A percentile compares a stretch with the other conserved stretches of the same genome.
phyloP scores from a whole-genome alignment of 1,284 basidiomycete genomes.

The Naganishia sp. region DNA sequence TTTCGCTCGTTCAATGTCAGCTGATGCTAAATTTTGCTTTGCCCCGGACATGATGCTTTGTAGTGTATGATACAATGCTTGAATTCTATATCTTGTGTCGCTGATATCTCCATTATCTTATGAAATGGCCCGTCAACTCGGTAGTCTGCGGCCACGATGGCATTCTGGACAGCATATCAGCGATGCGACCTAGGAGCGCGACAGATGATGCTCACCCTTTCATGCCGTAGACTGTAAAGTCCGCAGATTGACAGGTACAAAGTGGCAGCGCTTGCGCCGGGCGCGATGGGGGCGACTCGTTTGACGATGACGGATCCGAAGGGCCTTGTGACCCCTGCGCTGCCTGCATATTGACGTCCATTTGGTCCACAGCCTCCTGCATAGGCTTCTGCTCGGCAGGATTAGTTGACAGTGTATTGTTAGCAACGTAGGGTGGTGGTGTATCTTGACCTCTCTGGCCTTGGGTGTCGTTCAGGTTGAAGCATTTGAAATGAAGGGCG shows the following conservation, averaged over 20 bases:
- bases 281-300: no score
- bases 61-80: not conserved
- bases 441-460: not conserved
- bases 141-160: conserved; percentile 15
- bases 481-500: conserved; percentile 18
- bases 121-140: conserved; percentile 21
- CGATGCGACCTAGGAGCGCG: no score
- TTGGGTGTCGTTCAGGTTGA: conserved; percentile 2
- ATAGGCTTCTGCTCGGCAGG: no score
- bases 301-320: no score
- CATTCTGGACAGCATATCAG: conserved; percentile 3
- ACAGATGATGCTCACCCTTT: conserved; percentile 13
- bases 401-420: no score
- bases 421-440: not conserved
- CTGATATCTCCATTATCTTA: not conserved
- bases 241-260: not conserved
- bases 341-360: no score
- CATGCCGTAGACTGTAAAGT: conserved; percentile 13
- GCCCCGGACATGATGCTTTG: not conserved
- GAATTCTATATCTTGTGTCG: not conserved
- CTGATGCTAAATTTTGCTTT: no score
- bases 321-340: no score
- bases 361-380: no score
- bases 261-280: no score
- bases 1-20: no score